Base-by-base conservation (phyloP, 2,329 filamentous ascomycete species). In the Coniochaeta sp. region DNA sequence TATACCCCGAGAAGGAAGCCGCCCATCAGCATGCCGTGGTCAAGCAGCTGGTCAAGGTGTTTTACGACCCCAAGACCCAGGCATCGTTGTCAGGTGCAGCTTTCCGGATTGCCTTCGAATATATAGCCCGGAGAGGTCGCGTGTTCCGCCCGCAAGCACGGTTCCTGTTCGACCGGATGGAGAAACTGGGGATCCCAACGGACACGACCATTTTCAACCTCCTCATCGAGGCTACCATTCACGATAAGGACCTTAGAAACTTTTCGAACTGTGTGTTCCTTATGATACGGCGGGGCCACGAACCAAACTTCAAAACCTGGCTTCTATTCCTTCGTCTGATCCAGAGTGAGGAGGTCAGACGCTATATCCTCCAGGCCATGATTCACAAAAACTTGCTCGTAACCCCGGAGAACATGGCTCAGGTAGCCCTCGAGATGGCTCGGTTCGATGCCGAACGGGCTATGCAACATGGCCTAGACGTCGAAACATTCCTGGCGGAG, bases 301-400 rank as follows among this genome's bases (percentile, higher is more conserved):
- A 64, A 30, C 78, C 80, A 4, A 76, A 80, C 55, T 66, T 76
- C 3, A 67, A 69, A 17, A 82, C 81, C 0, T 83, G 81, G 81
- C 64, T 77, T 2, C 70, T 78, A 4, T 79, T 82, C 61, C 69
- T 83, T 19, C 69, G 72, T n/a, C 72, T 83, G 52, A 81, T 89
- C 60, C 81, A 84, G 69, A 81, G 81, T 12, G 85, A 87, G 67
- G 79, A 83, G n/a, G 75, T 79, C 57, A 73, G 75, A 58, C 74
- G 75, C 26, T 76, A 79, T 63, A 70, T 81, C 32, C 67, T 83
- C 32, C 73, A 74, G 14, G 71, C 72, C 60, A 82, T 83, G 79
- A 71, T 77, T 59, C 68, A 74, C 38, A 70, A 75, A 19, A 76
- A 76, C 26, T 71, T 81, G 56, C 71, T 83, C 44, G 66, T 72